These are phyloP conservation scores for Debaryomycetaceae sp. DNA, from an alignment of 1,139 yeast species.

Conservation along the genomic window DNA sequence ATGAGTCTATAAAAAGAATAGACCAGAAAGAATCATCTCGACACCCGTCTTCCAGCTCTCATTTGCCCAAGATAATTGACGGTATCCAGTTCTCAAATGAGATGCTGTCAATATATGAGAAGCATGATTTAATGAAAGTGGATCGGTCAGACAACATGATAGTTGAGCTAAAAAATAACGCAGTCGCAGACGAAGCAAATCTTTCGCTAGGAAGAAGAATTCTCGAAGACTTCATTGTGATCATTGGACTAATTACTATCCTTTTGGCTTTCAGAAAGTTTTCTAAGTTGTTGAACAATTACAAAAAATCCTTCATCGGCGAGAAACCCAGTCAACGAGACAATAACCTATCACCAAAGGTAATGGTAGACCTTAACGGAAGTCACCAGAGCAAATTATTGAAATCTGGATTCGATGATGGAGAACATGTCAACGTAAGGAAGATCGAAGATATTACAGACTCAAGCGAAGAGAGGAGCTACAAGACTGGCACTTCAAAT, in stretches of 20 bases:
- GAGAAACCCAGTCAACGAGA: not conserved
- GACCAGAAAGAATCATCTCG: slow-evolving; percentile 11
- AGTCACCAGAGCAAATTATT: not conserved
- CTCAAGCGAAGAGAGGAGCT: slow-evolving; percentile 2
- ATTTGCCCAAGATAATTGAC: slow-evolving; percentile 29
- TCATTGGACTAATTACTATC: slow-evolving; percentile 26
- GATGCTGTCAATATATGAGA: slow-evolving; percentile 4
- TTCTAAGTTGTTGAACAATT: not conserved
- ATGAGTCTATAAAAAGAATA: slow-evolving; percentile 21
- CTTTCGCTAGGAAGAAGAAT: slow-evolving; percentile 27
- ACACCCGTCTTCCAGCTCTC: not conserved
- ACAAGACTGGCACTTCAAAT: not conserved
- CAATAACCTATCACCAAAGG: not conserved
- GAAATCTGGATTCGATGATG: not conserved
- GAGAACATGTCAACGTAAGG: not conserved
- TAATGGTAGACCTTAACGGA: not conserved
- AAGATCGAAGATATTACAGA: not conserved
- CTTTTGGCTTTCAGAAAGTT: slow-evolving; percentile 37
- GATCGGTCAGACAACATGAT: slow-evolving; percentile 7
- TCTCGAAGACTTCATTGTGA: slow-evolving; percentile 48
- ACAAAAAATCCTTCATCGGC: not conserved
- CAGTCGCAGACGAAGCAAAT: slow-evolving; percentile 4
- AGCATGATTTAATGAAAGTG: slow-evolving; percentile 12
- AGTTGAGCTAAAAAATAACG: slow-evolving; percentile 5
- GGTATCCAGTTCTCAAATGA: slow-evolving; percentile 32